A percentile compares a stretch with the other conserved stretches of the same genome.
These are phyloP conservation scores for Cladophialophora yegresii DNA, from an alignment of 2,329 filamentous ascomycete genomes.

Conservation along the genomic window DNA sequence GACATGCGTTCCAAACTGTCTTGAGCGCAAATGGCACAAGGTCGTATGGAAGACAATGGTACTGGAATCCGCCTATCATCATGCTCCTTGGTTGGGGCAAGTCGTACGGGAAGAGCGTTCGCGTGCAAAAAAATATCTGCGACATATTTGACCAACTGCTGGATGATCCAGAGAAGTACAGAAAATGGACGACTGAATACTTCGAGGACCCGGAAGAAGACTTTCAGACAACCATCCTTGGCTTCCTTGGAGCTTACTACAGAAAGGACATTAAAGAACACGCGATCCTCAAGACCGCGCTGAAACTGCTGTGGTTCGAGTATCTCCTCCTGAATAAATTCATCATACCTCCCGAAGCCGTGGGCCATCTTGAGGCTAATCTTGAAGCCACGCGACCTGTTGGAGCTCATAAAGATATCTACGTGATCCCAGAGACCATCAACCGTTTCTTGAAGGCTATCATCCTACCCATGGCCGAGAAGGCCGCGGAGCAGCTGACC, in stretches of 20 bases:
- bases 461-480: conserved; percentile 23
- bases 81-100: conserved; percentile 22
- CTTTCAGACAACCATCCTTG: conserved; percentile 25
- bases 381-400: conserved; percentile 14
- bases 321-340: conserved; percentile 29
- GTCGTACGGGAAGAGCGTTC: conserved; percentile 2
- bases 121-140: conserved; percentile 12
- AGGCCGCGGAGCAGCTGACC: conserved; percentile 18
- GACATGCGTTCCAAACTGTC: conserved; percentile 16
- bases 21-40: conserved; percentile 13
- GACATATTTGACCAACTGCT: conserved; percentile 24
- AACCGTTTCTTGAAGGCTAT: conserved; percentile 32
- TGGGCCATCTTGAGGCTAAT: conserved; percentile 15
- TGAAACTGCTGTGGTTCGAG: conserved; percentile 30
- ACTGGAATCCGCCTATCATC: conserved; percentile 33
- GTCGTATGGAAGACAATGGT: conserved; percentile 7
- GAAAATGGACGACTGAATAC: conserved; percentile 26
- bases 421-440: conserved; percentile 30
- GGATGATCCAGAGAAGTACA: conserved; percentile 14
- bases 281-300: conserved; percentile 19
- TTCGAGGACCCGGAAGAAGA: conserved; percentile 20
- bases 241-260: conserved; percentile 28
- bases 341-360: conserved; percentile 15
- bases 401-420: background rate
- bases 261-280: conserved; percentile 27